Evolutionary conservation across 2,329 filamentous ascomycete species (phyloP).

Genomic region (Colletotrichum truncatum): DNA sequence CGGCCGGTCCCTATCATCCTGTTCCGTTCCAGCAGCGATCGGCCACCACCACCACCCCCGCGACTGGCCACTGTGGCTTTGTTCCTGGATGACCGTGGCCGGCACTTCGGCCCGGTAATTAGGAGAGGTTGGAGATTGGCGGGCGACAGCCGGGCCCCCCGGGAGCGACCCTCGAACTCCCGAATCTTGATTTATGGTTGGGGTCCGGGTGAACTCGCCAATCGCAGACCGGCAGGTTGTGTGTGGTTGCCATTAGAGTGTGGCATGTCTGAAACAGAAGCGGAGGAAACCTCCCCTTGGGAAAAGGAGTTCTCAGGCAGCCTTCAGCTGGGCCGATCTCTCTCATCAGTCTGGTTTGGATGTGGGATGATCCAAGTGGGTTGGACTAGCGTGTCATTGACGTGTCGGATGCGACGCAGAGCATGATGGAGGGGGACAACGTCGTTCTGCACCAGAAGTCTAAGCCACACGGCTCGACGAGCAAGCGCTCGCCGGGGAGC

Average conservation of each 20-base stretch:
- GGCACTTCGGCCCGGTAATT: constrained; percentile 9
- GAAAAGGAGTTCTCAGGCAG: background rate
- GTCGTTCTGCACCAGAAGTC: background rate
- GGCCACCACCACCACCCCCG: background rate
- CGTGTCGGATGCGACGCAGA: constrained; percentile 21
- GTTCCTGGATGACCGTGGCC: background rate
- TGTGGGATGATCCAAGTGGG: constrained; percentile 22
- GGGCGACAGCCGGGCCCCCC: constrained; percentile 8
- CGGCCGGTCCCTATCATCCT: background rate
- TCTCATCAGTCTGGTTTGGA: constrained; percentile 4
- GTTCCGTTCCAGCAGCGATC: background rate
- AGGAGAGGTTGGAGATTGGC: constrained; percentile 9
- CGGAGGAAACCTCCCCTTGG: constrained; percentile 10
- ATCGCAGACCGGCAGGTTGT: background rate
- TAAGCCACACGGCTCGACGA: constrained; percentile 11
- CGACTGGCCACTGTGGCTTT: background rate
- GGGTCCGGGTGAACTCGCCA: constrained; percentile 15
- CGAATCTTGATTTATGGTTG: constrained; percentile 17
- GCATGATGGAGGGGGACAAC: background rate
- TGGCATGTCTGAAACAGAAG: constrained; percentile 28
- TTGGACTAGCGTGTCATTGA: constrained; percentile 22
- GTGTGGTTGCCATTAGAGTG: constrained; percentile 11
- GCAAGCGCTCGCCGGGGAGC: constrained; percentile 7
- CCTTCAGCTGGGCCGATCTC: constrained; percentile 8
- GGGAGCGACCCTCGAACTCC: constrained; percentile 7